Percentiles rank a stretch among this genome's conserved stretches.
These are phyloP conservation scores for Ceriops decandra DNA, from an alignment of 345 rosid genomes.

Conservation along the genomic window DNA sequence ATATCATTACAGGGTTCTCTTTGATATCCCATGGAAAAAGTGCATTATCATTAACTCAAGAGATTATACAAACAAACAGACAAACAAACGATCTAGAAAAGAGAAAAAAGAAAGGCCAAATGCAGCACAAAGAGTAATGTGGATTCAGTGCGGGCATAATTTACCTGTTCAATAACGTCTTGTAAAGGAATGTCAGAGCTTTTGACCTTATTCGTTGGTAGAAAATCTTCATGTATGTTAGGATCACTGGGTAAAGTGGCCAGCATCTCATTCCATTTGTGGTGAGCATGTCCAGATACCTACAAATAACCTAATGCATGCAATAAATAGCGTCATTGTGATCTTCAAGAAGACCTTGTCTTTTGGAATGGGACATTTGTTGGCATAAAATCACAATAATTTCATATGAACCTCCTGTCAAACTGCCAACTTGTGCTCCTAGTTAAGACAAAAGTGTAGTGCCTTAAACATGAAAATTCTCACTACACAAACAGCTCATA, in stretches of 20 bases:
- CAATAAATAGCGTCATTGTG: not conserved
- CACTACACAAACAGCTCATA: not conserved
- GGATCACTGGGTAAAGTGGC: slow-evolving; percentile 61
- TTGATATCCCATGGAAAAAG: slow-evolving; percentile 66
- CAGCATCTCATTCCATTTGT: slow-evolving; percentile 42
- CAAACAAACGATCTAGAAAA: not conserved
- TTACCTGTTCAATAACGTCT: slow-evolving; percentile 76
- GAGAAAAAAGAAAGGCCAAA: not conserved
- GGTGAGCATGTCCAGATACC: slow-evolving; percentile 42
- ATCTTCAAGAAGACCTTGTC: not conserved
- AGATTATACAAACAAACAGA: not conserved
- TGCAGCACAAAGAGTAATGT: not conserved
- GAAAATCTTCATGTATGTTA: slow-evolving; percentile 89
- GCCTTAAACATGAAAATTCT: not conserved
- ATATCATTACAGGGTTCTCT: slow-evolving; percentile 87
- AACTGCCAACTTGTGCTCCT: not conserved
- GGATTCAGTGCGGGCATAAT: not conserved
- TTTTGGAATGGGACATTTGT: not conserved
- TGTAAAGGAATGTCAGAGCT: slow-evolving; percentile 47
- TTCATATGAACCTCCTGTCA: not conserved
- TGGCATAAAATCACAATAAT: not conserved
- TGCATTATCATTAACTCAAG: slow-evolving; percentile 6
- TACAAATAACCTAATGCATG: slow-evolving; percentile 22
- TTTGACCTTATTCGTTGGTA: slow-evolving; percentile 52
- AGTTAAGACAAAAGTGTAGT: not conserved